These are phyloP conservation scores for Hamamelis virginiana DNA, from an alignment of 164 flowering plant species.

Conservation along the genomic window DNA sequence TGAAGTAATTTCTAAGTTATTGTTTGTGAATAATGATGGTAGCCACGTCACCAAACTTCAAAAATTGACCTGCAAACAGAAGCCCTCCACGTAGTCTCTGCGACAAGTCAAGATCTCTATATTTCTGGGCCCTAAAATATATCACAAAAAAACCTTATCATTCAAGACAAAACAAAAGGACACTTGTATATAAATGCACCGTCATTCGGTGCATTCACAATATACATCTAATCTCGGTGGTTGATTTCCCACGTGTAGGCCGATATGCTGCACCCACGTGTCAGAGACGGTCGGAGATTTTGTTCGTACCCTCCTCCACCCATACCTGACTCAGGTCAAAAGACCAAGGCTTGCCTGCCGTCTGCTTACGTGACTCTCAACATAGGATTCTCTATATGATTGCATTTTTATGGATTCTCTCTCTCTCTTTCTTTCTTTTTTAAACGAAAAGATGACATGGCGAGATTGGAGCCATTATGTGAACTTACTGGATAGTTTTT, in stretches of 20 bases:
- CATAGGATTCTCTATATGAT: conserved; percentile 24
- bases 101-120: not conserved
- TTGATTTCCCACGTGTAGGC: conserved; percentile 13
- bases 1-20: no score
- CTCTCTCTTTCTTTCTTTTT: no score
- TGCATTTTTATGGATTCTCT: not conserved
- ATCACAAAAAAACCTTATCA: not conserved
- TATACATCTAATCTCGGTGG: not conserved
- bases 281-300: conserved; percentile 23
- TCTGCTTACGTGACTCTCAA: not conserved
- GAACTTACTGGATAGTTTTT: no score
- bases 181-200: conserved; percentile 19
- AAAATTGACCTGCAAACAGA: not conserved
- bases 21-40: not conserved
- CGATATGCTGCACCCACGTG: conserved; percentile 8
- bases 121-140: not conserved
- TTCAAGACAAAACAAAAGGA: not conserved
- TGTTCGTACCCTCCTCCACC: conserved; percentile 7
- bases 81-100: not conserved
- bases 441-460: no score
- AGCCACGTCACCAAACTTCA: not conserved
- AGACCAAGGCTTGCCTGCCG: not conserved
- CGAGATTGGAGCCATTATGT: no score
- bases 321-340: not conserved
- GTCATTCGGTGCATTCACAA: conserved; percentile 14